These are phyloP conservation scores for Sporothrix phasma DNA, from an alignment of 2,329 filamentous ascomycete genomes.

Conservation along the genomic window DNA sequence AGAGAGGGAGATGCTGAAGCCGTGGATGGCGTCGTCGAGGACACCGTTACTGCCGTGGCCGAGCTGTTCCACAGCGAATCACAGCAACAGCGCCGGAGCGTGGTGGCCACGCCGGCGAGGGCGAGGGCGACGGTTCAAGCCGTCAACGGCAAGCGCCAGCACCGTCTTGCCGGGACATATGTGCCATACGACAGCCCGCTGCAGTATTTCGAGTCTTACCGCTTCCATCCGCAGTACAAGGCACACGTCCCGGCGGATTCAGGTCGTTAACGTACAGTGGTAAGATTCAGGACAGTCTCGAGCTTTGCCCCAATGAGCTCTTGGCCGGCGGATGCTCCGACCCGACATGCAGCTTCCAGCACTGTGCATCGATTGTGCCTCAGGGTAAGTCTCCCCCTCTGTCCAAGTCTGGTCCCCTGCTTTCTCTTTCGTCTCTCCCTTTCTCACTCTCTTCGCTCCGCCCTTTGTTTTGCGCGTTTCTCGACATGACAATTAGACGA, in stretches of 20 bases:
- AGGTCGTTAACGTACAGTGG: constrained; percentile 91
- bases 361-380: constrained; percentile 64
- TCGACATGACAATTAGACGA: constrained; percentile 46
- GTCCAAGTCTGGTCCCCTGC: constrained; percentile 3
- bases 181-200: constrained; percentile 74
- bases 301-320: constrained; percentile 68
- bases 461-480: constrained; percentile 20
- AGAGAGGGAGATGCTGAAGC: too few relatives aligned
- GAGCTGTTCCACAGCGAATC: not conserved
- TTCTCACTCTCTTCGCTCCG: constrained; percentile 16
- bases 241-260: constrained; percentile 63
- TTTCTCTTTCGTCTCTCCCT: constrained; percentile 27
- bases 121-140: not conserved
- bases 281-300: constrained; percentile 65
- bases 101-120: not conserved
- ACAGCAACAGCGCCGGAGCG: not conserved
- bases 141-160: not conserved
- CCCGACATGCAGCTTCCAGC: constrained; percentile 62
- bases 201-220: constrained; percentile 73
- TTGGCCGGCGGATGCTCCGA: constrained; percentile 61
- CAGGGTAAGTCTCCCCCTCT: constrained; percentile 54
- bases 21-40: too few relatives aligned
- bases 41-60: constrained; percentile 11
- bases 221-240: constrained; percentile 73
- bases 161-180: constrained; percentile 16